A percentile compares a stretch with the other conserved stretches of the same genome.
These are phyloP conservation scores for Maudiozyma turicensis DNA, from an alignment of 805 yeast genomes.

Conservation along the genomic window DNA sequence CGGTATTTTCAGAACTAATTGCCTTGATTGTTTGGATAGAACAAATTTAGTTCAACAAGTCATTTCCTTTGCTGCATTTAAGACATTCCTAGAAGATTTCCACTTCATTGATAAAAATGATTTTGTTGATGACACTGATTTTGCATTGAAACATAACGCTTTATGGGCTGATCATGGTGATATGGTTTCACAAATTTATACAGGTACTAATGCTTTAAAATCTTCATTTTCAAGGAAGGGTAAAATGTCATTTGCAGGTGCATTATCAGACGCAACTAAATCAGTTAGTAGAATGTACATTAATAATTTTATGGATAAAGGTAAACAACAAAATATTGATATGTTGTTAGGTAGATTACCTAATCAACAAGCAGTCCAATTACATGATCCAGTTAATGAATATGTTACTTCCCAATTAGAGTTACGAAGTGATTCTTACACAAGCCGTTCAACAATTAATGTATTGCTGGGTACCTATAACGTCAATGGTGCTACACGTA, in stretches of 20 bases:
- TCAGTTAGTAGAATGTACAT: slow-evolving; percentile 92
- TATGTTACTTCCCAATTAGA: slow-evolving; percentile 58
- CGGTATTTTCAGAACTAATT: slow-evolving; percentile 88
- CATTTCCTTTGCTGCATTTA: slow-evolving; percentile 62
- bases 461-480: slow-evolving; percentile 82
- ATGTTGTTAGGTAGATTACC: slow-evolving; percentile 72
- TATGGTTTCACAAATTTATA: slow-evolving; percentile 87
- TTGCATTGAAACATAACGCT: slow-evolving; percentile 66
- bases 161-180: slow-evolving; percentile 99
- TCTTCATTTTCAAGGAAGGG: slow-evolving; percentile 92
- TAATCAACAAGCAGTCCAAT: slow-evolving; percentile 56
- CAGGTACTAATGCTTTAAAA: slow-evolving; percentile 95
- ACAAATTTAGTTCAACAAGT: slow-evolving; percentile 86
- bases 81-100: slow-evolving; percentile 39
- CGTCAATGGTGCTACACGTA: slow-evolving; percentile 60
- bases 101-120: slow-evolving; percentile 21
- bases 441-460: slow-evolving; percentile 48
- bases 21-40: slow-evolving; percentile 90
- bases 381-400: slow-evolving; percentile 85
- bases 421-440: slow-evolving; percentile 38
- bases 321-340: slow-evolving; percentile 84
- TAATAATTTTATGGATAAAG: slow-evolving; percentile 89
- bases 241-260: slow-evolving; percentile 94
- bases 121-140: slow-evolving; percentile 38
- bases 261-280: slow-evolving; percentile 93